phyloP scores from a whole-genome alignment of 2,329 filamentous ascomycete genomes.

The Cladophialophora yegresii region DNA sequence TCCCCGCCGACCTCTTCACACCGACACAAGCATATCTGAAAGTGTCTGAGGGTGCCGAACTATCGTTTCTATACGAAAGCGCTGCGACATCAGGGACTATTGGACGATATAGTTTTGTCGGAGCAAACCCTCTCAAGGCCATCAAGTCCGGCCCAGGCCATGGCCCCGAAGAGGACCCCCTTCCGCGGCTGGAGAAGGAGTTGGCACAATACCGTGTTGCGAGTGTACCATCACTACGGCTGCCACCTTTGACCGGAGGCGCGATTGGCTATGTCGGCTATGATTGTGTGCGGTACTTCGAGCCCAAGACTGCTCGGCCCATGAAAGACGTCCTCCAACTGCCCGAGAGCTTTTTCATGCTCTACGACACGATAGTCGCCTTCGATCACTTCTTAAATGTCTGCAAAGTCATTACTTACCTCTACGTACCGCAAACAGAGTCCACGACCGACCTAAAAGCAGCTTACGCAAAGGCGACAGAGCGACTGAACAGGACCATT shows the following conservation, averaged over 20 bases:
- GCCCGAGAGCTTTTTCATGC: conserved; percentile 94
- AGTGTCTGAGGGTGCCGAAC: conserved; percentile 56
- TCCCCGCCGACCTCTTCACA: conserved; percentile 89
- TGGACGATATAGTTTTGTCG: conserved; percentile 93
- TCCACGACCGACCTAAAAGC: conserved; percentile 58
- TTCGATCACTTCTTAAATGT: conserved; percentile 94
- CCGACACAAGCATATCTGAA: conserved; percentile 96
- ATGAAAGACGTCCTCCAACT: conserved; percentile 86
- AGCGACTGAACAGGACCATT: conserved; percentile 67
- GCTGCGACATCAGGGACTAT: conserved; percentile 89
- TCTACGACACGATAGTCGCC: conserved; percentile 91
- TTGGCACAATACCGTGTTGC: conserved; percentile 77
- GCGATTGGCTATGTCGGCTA: conserved; percentile 97
- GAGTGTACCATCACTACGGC: conserved; percentile 74
- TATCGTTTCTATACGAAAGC: conserved; percentile 94
- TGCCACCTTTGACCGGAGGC: conserved; percentile 86
- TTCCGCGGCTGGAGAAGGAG: conserved; percentile 79
- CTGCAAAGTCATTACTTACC: conserved; percentile 90
- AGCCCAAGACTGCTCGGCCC: conserved; percentile 88
- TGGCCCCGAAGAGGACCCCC: conserved; percentile 79
- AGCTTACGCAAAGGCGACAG: conserved; percentile 69
- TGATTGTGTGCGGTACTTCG: conserved; percentile 96
- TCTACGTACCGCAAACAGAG: conserved; percentile 64
- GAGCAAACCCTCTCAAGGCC: conserved; percentile 75
- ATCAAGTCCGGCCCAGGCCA: conserved; percentile 85